A percentile compares a stretch with the other conserved stretches of the same genome.
These are phyloP conservation scores for Urostyla sp. DNA, from an alignment of 73 alveolate genomes.

Conservation along the genomic window DNA sequence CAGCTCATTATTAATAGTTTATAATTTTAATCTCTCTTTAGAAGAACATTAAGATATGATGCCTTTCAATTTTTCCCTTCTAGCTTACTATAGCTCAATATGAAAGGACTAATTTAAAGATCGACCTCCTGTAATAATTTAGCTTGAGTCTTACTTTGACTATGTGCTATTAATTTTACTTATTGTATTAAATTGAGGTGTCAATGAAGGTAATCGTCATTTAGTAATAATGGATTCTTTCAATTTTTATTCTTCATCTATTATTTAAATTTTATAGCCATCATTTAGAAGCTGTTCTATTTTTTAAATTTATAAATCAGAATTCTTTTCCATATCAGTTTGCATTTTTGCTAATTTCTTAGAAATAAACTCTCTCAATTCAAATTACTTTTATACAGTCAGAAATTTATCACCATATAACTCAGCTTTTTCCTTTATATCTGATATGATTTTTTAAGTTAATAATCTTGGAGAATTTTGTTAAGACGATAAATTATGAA, in stretches of 20 bases:
- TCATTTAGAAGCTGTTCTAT: constrained; percentile 35
- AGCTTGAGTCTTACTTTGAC: too few relatives aligned
- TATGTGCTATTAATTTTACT: too few relatives aligned
- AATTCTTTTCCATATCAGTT: constrained; percentile 3
- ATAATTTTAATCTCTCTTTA: constrained; percentile 18
- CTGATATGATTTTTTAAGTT: constrained; percentile 24
- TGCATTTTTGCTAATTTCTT: not conserved
- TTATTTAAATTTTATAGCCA: constrained; percentile 6
- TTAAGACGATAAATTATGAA: not conserved
- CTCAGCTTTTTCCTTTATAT: constrained; percentile 21
- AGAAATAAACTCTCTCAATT: constrained; percentile 16
- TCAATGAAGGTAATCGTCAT: too few relatives aligned
- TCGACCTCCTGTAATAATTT: too few relatives aligned
- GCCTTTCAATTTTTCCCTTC: too few relatives aligned
- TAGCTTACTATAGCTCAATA: too few relatives aligned
- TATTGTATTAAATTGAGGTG: too few relatives aligned
- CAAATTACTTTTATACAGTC: constrained; percentile 19
- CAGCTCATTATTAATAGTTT: not conserved
- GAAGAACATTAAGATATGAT: constrained; percentile 47
- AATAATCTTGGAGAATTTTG: constrained; percentile 25
- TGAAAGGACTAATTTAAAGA: too few relatives aligned
- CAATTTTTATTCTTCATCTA: constrained; percentile 5
- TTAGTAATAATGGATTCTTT: too few relatives aligned
- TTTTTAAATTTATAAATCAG: constrained; percentile 18
- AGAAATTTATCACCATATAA: not conserved